Evolutionary conservation across 1,284 basidiomycete species (phyloP).

Genomic region (Neolentinus lepideus): DNA sequence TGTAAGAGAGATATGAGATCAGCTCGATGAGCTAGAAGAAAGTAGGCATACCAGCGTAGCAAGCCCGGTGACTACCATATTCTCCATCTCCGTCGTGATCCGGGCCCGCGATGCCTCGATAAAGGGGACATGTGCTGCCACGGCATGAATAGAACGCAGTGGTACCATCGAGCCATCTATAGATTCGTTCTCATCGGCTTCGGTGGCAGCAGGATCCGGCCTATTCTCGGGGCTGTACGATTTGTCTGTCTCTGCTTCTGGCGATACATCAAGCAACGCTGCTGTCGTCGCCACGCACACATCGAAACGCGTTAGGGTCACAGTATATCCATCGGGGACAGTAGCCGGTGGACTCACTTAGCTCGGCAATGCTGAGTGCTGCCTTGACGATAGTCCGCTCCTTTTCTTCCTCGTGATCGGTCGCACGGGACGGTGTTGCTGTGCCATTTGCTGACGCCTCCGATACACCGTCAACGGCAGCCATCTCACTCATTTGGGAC

Average conservation of each 20-base stretch:
- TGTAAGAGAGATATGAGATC: not conserved
- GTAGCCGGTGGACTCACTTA: constrained; percentile 44
- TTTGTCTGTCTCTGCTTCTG: constrained; percentile 10
- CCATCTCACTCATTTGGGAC: constrained; percentile 69
- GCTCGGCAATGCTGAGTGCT: constrained; percentile 83
- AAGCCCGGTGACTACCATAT: constrained; percentile 77
- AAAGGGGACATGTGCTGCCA: constrained; percentile 62
- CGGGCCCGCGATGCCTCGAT: constrained; percentile 64
- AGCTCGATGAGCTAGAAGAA: not conserved
- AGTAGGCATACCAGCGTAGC: constrained; percentile 56
- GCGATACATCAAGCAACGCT: constrained; percentile 30
- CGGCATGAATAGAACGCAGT: constrained; percentile 63
- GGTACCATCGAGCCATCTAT: constrained; percentile 27
- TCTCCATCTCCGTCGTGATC: constrained; percentile 82
- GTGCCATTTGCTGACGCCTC: constrained; percentile 14
- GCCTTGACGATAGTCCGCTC: constrained; percentile 86
- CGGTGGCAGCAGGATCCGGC: not conserved
- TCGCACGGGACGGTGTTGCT: constrained; percentile 14
- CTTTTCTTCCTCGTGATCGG: constrained; percentile 65
- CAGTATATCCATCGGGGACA: not conserved
- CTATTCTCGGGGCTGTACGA: constrained; percentile 5
- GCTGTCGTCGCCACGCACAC: constrained; percentile 18
- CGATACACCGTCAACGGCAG: constrained; percentile 17
- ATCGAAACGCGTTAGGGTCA: not conserved
- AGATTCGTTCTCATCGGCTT: not conserved